A percentile compares a stretch with the other conserved stretches of the same genome.
Evolutionary conservation across 1,284 basidiomycete genomes (phyloP).

Genomic region (Melampsora abietis-canadensis): DNA sequence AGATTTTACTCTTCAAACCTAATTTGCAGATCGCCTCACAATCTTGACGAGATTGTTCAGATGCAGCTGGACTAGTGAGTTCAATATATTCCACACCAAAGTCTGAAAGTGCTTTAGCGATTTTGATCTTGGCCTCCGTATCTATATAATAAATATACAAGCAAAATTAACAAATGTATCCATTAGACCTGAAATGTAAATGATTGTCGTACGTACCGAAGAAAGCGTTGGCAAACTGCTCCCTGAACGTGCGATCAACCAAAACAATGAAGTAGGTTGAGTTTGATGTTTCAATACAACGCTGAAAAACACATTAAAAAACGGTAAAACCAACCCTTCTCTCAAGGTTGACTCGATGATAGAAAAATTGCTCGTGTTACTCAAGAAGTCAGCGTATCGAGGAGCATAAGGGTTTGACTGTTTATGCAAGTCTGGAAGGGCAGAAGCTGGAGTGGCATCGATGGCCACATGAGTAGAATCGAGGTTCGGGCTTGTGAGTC

Average conservation of each 20-base stretch:
- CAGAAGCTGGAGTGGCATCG: conserved; percentile 14
- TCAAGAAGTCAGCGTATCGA: conserved; percentile 52
- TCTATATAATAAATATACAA: conserved; percentile 55
- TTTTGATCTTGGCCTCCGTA: conserved; percentile 99
- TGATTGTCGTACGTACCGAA: conserved; percentile 57
- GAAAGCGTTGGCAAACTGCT: conserved; percentile 98
- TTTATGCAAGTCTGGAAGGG: background rate
- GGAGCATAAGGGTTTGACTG: conserved; percentile 45
- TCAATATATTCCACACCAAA: conserved; percentile 99
- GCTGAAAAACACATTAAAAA: background rate
- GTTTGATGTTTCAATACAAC: background rate
- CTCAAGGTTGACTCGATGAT: conserved; percentile 44
- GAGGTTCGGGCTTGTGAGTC: conserved; percentile 1
- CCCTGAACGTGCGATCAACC: conserved; percentile 62
- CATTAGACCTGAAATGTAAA: background rate
- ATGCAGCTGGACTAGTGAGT: conserved; percentile 95
- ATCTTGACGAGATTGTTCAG: conserved; percentile 88
- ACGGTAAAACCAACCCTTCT: conserved; percentile 31
- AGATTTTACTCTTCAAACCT: conserved; percentile 91
- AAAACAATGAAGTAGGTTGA: background rate
- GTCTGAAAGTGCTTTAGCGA: conserved; percentile 89
- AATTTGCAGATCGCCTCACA: conserved; percentile 99
- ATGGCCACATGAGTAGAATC: conserved; percentile 23
- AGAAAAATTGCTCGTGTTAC: conserved; percentile 78
- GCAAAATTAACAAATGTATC: background rate